Percentiles rank a stretch among this genome's conserved stretches.
These are phyloP conservation scores for Chamaecyparis obtusa DNA, from an alignment of 75 land plant species.

Conservation along the genomic window DNA sequence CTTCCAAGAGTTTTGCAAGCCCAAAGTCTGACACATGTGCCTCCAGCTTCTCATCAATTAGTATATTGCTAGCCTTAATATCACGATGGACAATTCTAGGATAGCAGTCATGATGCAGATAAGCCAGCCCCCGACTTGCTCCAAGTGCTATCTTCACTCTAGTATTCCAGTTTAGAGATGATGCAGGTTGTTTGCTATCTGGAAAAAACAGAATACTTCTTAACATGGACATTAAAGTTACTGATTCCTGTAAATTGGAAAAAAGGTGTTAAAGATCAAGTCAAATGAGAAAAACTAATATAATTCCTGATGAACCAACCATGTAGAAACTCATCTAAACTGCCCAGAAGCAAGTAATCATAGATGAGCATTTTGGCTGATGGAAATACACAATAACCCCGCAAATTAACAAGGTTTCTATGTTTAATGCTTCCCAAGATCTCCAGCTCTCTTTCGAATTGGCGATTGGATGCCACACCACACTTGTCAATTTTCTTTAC, in stretches of 20 bases:
- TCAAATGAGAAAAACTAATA: neutral
- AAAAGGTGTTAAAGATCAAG: neutral
- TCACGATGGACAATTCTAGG: conserved; percentile 87
- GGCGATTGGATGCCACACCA: conserved; percentile 59
- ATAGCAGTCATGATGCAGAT: conserved; percentile 88
- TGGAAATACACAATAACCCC: conserved; percentile 83
- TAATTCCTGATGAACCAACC: conserved; percentile 38
- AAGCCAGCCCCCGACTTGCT: conserved; percentile 78
- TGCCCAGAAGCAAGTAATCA: conserved; percentile 80
- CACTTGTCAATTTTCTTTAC: conserved; percentile 74
- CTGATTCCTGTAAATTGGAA: neutral
- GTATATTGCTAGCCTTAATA: conserved; percentile 90
- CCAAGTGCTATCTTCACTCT: conserved; percentile 82
- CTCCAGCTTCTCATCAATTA: conserved; percentile 79
- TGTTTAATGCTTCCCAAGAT: conserved; percentile 91
- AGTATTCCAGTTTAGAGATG: conserved; percentile 59
- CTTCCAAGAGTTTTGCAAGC: conserved; percentile 83
- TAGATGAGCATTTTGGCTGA: conserved; percentile 83
- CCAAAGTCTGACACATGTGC: conserved; percentile 97
- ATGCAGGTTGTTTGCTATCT: conserved; percentile 38
- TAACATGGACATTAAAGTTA: neutral
- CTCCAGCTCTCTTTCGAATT: conserved; percentile 87
- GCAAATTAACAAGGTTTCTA: conserved; percentile 85
- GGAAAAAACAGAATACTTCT: neutral
- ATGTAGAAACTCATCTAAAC: conserved; percentile 75